These are phyloP conservation scores for Kurtzmaniella quercitrusa DNA, from an alignment of 1,139 yeast genomes.

Conservation along the genomic window DNA sequence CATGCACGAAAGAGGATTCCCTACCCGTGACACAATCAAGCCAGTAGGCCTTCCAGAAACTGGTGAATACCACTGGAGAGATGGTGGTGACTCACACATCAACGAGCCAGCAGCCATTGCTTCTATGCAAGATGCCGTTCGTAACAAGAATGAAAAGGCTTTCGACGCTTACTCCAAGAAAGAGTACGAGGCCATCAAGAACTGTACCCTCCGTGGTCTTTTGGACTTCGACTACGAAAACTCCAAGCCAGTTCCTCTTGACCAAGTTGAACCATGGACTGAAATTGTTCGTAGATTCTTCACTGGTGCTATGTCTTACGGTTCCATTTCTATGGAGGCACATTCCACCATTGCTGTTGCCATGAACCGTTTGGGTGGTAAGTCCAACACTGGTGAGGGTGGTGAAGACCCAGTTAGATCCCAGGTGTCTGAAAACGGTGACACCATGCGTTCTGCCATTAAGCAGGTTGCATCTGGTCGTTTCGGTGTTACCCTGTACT, in stretches of 20 bases:
- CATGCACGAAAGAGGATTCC: slow-evolving; percentile 89
- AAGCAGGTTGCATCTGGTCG: slow-evolving; percentile 98
- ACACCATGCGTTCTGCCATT: slow-evolving; percentile 96
- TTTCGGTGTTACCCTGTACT: slow-evolving; percentile 95
- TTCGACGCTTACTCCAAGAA: slow-evolving; percentile 86
- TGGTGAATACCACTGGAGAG: slow-evolving; percentile 98
- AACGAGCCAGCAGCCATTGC: slow-evolving; percentile 96
- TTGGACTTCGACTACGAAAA: slow-evolving; percentile 80
- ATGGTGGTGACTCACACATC: slow-evolving; percentile 94
- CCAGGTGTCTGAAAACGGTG: slow-evolving; percentile 75
- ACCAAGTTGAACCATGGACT: slow-evolving; percentile 99
- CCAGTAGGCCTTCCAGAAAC: slow-evolving; percentile 84
- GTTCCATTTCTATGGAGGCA: slow-evolving; percentile 97
- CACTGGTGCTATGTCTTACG: slow-evolving; percentile 99
- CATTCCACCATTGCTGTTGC: slow-evolving; percentile 98
- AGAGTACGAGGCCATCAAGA: slow-evolving; percentile 87
- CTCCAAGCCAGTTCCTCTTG: slow-evolving; percentile 78
- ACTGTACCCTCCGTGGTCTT: slow-evolving; percentile 91
- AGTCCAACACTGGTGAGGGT: slow-evolving; percentile 98
- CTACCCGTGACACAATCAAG: slow-evolving; percentile 65
- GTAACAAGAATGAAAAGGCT: slow-evolving; percentile 91
- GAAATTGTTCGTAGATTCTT: slow-evolving; percentile 96
- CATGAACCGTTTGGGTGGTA: slow-evolving; percentile 96
- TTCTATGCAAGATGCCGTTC: slow-evolving; percentile 91
- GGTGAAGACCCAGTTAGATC: slow-evolving; percentile 97